phyloP scores from a whole-genome alignment of 1,284 basidiomycete species.

The Boletus semigastroideus region DNA sequence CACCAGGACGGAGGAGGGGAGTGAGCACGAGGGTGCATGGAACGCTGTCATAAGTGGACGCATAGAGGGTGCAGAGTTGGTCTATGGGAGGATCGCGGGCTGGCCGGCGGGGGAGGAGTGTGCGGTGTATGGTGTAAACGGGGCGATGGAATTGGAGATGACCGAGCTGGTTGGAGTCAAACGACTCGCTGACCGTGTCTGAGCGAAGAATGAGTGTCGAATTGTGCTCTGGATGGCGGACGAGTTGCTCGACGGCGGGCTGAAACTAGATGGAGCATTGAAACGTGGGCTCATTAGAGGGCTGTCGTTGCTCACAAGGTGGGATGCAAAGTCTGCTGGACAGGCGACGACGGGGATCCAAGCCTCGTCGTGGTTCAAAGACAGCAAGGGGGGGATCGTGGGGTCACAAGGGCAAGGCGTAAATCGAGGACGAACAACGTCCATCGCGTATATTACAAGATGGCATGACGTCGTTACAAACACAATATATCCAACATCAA shows the following conservation, averaged over 20 bases:
- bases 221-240: constrained; percentile 82
- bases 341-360: constrained; percentile 43
- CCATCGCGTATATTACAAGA: constrained; percentile 17
- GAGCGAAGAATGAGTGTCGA: constrained; percentile 80
- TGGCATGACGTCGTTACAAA: constrained; percentile 5
- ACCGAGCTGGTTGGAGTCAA: not conserved
- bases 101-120: constrained; percentile 70
- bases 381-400: constrained; percentile 8
- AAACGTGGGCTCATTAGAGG: too few relatives aligned
- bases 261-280: constrained; percentile 55
- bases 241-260: constrained; percentile 58
- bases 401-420: constrained; percentile 23
- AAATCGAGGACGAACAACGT: constrained; percentile 24
- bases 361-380: constrained; percentile 2
- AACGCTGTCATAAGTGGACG: constrained; percentile 18
- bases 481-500: constrained; percentile 30
- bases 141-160: constrained; percentile 44
- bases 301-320: constrained; percentile 35
- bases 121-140: constrained; percentile 55
- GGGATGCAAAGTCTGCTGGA: constrained; percentile 41
- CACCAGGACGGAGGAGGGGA: constrained; percentile 49
- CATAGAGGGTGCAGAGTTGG: constrained; percentile 73
- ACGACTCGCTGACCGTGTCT: constrained; percentile 54
- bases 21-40: constrained; percentile 59
- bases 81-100: constrained; percentile 66